Evolutionary conservation across 495 filamentous ascomycete genomes (phyloP).

Genomic region (Aspergillus bridgeri): DNA sequence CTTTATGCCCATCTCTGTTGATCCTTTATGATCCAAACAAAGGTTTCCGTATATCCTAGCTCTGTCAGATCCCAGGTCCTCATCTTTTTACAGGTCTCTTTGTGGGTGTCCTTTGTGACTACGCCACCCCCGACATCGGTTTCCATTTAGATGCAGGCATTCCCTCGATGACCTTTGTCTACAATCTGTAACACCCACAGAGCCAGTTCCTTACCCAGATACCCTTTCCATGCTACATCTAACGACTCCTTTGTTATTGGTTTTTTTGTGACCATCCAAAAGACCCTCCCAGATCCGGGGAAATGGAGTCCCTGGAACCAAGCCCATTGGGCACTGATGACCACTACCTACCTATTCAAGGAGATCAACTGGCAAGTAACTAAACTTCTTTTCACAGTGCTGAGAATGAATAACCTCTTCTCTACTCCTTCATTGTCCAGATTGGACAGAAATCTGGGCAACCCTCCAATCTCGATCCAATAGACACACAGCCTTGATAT

Average conservation of each 20-base stretch:
- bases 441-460: neutral
- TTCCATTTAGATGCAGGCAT: neutral
- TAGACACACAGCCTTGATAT: neutral
- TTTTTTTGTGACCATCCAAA: neutral
- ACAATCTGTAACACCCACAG: neutral
- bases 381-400: neutral
- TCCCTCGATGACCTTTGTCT: neutral
- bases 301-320: neutral
- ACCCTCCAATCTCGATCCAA: neutral
- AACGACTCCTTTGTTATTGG: neutral
- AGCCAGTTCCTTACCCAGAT: too few species aligned
- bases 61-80: neutral
- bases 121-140: neutral
- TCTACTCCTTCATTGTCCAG: neutral
- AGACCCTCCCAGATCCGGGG: neutral
- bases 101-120: neutral
- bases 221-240: neutral
- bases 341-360: too few species aligned
- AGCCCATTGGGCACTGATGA: too few species aligned
- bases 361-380: too few species aligned
- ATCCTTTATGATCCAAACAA: neutral
- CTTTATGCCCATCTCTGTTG: neutral
- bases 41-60: neutral
- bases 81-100: neutral
- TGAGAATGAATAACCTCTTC: neutral